Evolutionary conservation across 2,329 filamentous ascomycete species (phyloP).

Genomic region (Zasmidium cellare): DNA sequence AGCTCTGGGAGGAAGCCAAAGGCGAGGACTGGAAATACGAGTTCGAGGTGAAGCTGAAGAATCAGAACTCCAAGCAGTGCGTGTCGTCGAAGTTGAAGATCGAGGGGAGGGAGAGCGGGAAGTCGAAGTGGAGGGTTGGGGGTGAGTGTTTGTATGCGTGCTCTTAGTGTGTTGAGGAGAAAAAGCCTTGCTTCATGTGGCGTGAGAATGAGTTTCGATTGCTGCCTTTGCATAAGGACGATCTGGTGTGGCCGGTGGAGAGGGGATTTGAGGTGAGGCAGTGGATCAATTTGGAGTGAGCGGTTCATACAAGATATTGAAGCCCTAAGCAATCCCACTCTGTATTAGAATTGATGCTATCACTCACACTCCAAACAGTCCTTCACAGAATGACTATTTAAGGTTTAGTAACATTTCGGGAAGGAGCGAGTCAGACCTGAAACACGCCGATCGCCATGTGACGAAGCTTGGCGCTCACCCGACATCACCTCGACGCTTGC

Average conservation of each 20-base stretch:
- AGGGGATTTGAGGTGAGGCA: constrained; percentile 25
- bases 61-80: constrained; percentile 15
- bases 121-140: constrained; percentile 24
- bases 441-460: not conserved
- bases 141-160: constrained; percentile 28
- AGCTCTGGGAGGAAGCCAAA: constrained; percentile 23
- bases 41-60: constrained; percentile 18
- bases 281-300: constrained; percentile 27
- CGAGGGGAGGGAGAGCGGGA: constrained; percentile 12
- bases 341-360: too few species aligned
- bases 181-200: constrained; percentile 26
- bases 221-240: constrained; percentile 29
- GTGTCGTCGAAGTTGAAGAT: constrained; percentile 23
- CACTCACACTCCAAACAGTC: too few species aligned
- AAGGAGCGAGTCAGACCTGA: not conserved
- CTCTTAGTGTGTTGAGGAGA: constrained; percentile 23
- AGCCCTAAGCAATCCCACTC: not conserved
- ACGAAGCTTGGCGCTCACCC: not conserved
- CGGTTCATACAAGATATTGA: not conserved
- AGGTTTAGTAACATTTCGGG: not conserved
- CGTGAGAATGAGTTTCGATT: constrained; percentile 26
- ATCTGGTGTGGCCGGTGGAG: constrained; percentile 21
- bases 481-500: not conserved
- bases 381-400: too few species aligned
- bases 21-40: constrained; percentile 26